Conservation (phyloP, 108 stramenopile species). For the Pseudonitzschia delicatissima region DNA sequence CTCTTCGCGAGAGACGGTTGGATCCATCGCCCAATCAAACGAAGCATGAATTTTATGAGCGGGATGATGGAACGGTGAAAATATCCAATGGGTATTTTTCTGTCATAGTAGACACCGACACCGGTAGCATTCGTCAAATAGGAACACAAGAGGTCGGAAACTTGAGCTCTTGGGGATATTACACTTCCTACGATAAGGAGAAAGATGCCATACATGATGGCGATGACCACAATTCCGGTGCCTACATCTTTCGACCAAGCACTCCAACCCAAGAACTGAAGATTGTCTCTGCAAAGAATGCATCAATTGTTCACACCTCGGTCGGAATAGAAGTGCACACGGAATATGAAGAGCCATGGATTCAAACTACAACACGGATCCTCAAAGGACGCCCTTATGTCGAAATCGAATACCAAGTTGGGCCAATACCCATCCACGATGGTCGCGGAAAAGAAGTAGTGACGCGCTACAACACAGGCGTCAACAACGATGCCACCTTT, state of each 20-base stretch:
- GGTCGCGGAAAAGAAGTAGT: constrained; percentile 84
- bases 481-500: constrained; percentile 65
- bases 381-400: constrained; percentile 56
- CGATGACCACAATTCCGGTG: constrained; percentile 78
- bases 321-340: constrained; percentile 67
- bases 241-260: constrained; percentile 94
- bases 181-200: constrained; percentile 21
- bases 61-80: neutral
- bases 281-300: constrained; percentile 7
- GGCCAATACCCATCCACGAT: constrained; percentile 87
- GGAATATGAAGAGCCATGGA: constrained; percentile 75
- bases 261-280: constrained; percentile 38
- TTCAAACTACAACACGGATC: constrained; percentile 80
- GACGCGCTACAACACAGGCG: constrained; percentile 55
- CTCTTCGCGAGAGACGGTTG: neutral
- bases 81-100: constrained; percentile 11
- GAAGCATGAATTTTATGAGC: neutral
- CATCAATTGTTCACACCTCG: constrained; percentile 4
- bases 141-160: neutral
- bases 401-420: constrained; percentile 88
- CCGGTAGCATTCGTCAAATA: neutral
- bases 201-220: constrained; percentile 5
- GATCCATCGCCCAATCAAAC: neutral
- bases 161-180: constrained; percentile 27
- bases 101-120: neutral